Conservation (phyloP, 2,329 filamentous ascomycete species). For the Fusarium algeriense region DNA sequence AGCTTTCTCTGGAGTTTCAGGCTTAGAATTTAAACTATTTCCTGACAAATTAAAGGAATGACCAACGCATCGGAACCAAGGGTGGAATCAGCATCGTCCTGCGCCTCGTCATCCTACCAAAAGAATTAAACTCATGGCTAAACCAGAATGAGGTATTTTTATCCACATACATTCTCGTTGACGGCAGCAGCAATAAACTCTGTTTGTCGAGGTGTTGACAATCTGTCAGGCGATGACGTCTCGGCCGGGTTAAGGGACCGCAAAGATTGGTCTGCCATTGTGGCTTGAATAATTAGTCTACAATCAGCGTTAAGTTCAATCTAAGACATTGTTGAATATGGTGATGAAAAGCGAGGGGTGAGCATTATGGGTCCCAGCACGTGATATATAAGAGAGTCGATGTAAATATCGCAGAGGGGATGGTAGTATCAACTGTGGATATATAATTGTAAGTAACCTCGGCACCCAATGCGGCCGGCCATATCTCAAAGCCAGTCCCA, state of each 20-base stretch:
- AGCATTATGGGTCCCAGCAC: background rate
- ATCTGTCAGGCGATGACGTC: background rate
- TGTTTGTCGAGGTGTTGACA: background rate
- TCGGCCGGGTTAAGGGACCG: background rate
- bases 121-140: background rate
- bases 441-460: background rate
- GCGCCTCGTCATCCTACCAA: background rate
- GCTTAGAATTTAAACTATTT: background rate
- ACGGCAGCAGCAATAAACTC: background rate
- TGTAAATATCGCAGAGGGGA: background rate
- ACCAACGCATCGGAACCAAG: background rate
- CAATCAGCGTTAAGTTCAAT: too few species aligned
- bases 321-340: too few species aligned
- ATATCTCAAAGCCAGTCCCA: too few species aligned
- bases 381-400: background rate
- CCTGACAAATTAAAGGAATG: fast-evolving
- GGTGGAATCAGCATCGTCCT: background rate
- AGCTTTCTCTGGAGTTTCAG: background rate
- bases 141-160: background rate
- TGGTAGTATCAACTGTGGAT: background rate
- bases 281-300: background rate
- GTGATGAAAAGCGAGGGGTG: background rate
- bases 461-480: background rate
- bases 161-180: background rate
- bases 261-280: background rate